Conservation (phyloP, 768 basidiomycete genomes). For the Suillus sp. region DNA sequence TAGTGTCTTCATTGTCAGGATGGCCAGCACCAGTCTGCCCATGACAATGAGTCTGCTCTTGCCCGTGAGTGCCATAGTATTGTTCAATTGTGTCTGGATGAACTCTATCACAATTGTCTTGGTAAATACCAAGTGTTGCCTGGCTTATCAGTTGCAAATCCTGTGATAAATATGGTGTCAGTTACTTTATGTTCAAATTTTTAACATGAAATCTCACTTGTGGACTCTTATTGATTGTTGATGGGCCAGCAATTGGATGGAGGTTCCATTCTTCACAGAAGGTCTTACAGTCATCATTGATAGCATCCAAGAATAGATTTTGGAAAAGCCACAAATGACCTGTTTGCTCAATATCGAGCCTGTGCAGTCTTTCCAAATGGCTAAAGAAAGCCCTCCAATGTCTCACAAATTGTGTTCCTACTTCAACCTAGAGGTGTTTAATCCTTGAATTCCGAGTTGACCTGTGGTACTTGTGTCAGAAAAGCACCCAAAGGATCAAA, state of each 20-base stretch:
- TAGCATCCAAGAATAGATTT: slow-evolving; percentile 37
- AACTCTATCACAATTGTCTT: slow-evolving; percentile 18
- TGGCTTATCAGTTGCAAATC: slow-evolving; percentile 19
- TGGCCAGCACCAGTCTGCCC: slow-evolving; percentile 19
- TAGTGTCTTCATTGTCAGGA: slow-evolving; percentile 12
- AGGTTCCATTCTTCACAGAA: slow-evolving; percentile 44
- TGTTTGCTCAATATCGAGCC: slow-evolving; percentile 32
- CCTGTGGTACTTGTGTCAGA: slow-evolving; percentile 10
- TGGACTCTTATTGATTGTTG: slow-evolving; percentile 27
- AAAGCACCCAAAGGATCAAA: neutral
- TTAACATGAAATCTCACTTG: slow-evolving; percentile 4
- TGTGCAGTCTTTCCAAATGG: slow-evolving; percentile 36
- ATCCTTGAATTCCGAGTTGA: slow-evolving; percentile 46
- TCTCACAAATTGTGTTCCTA: slow-evolving; percentile 40
- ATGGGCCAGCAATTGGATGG: slow-evolving; percentile 35
- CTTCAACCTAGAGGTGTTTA: slow-evolving; percentile 48
- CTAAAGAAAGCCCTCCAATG: slow-evolving; percentile 47
- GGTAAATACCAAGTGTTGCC: slow-evolving; percentile 11
- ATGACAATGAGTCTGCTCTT: slow-evolving; percentile 3
- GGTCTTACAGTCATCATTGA: slow-evolving; percentile 39
- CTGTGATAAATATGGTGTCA: slow-evolving; percentile 9
- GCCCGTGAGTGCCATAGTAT: slow-evolving; percentile 19
- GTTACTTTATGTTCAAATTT: neutral
- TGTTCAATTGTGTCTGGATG: slow-evolving; percentile 21
- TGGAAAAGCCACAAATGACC: slow-evolving; percentile 49